phyloP scores from a whole-genome alignment of 129 eudicot species.

The Chrysanthemum makinoi region DNA sequence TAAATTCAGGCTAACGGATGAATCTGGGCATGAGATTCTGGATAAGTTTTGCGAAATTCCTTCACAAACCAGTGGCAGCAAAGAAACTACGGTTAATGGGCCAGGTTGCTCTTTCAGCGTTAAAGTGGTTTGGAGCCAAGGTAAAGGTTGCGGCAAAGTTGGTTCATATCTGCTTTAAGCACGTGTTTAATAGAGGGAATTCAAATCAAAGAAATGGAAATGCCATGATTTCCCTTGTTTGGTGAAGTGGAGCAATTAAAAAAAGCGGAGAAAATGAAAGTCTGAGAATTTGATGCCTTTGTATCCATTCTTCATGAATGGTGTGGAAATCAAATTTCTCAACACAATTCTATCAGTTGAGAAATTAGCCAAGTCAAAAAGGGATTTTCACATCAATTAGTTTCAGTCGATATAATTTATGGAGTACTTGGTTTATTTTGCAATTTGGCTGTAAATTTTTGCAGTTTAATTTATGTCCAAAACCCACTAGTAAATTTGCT shows the following conservation, averaged over 20 bases:
- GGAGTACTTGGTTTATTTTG: too few relatives aligned
- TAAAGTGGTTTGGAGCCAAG: slow-evolving; percentile 6
- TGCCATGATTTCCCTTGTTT: neutral
- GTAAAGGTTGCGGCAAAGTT: neutral
- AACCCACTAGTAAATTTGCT: too few relatives aligned
- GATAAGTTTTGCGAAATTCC: neutral
- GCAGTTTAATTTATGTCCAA: too few relatives aligned
- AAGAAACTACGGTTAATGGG: neutral
- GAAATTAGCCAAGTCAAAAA: too few relatives aligned
- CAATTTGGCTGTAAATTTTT: too few relatives aligned
- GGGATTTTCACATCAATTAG: too few relatives aligned
- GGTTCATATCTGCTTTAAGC: neutral
- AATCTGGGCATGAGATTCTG: neutral
- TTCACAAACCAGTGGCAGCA: neutral
- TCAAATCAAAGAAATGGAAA: neutral
- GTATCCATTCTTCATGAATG: neutral
- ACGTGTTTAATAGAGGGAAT: neutral
- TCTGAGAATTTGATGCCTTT: slow-evolving; percentile 1
- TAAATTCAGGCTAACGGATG: neutral
- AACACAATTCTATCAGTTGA: too few relatives aligned
- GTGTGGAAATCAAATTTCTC: neutral
- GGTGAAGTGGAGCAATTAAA: neutral
- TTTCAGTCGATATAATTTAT: too few relatives aligned
- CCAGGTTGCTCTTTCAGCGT: neutral
- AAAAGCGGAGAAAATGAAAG: neutral